Percentiles rank a stretch among this genome's conserved stretches.
Evolutionary conservation across 2,329 filamentous ascomycete species (phyloP).

Genomic region (Paracorniculantispora psalliotae): DNA sequence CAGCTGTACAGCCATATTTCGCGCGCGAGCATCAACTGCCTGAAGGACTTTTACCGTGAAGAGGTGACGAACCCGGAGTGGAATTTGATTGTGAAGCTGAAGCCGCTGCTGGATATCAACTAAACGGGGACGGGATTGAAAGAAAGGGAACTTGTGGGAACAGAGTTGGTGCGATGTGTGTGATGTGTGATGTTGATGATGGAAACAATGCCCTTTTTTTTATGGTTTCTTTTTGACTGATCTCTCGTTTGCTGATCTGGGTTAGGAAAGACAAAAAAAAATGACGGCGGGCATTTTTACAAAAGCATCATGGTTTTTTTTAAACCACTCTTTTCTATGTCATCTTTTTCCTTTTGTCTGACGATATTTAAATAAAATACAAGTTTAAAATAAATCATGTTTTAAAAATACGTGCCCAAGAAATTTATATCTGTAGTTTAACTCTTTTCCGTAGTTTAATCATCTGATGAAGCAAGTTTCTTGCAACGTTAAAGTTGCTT

Average conservation of each 20-base stretch:
- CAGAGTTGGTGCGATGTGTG: too few relatives aligned
- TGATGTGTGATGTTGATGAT: too few relatives aligned
- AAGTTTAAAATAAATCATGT: not conserved
- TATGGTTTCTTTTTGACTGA: too few relatives aligned
- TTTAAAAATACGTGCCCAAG: not conserved
- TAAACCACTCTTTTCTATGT: not conserved
- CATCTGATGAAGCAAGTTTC: too few relatives aligned
- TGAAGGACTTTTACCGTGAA: slow-evolving; percentile 91
- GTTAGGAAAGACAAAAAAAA: not conserved
- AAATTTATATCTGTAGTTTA: not conserved
- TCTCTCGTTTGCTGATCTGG: too few relatives aligned
- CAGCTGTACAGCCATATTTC: slow-evolving; percentile 83
- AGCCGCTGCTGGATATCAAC: slow-evolving; percentile 85
- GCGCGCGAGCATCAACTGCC: slow-evolving; percentile 81
- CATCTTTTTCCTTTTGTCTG: not conserved
- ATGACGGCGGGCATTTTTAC: not conserved
- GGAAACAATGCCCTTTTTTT: too few relatives aligned
- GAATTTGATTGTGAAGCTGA: slow-evolving; percentile 90
- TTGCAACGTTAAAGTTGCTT: too few relatives aligned
- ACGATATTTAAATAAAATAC: not conserved
- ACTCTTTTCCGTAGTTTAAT: not conserved
- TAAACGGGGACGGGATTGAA: slow-evolving; percentile 33
- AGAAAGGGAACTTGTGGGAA: not conserved
- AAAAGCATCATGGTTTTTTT: not conserved
- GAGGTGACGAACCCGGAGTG: slow-evolving; percentile 92